Evolutionary conservation across 176 grass and related monocot genomes (phyloP), one percentile per base, ranked within the genome.

Genomic region (Poa pratensis): DNA sequence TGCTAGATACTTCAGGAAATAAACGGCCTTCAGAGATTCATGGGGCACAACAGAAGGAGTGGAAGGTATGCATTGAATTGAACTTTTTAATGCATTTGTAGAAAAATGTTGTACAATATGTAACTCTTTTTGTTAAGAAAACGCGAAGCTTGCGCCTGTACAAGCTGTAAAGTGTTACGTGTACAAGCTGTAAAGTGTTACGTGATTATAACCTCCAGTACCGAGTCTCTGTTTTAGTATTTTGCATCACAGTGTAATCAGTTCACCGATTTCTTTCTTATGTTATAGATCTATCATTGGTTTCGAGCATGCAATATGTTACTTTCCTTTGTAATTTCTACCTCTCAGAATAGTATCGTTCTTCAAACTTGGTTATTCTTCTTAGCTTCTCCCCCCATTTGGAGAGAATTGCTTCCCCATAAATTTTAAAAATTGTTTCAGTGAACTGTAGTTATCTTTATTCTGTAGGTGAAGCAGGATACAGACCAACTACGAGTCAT

Each of bases 401-500:
- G 12, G 24, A 15, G 14, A 86, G 9, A 70, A 10, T 55, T 85
- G 43, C 23, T 81, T 70, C 27, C 3, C 23, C 55, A 9, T 65
- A 69, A 83, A 64, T 83, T 46, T 45, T 77, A 18, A 26, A 13
- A 73, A 60, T 83, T 85, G 16, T 7, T 35, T 51, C 17, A 66
- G 2, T 52, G 50, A 81, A 80, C 6, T 79, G 3, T 78, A 55
- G 3, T 64, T 86, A 72, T 35, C n/a, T 65, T n/a, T 35, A 49
- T 86, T 86, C 65, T 72, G 64, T 76, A 83, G 89, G 73, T 88
- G 45, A 99, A 99, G 86, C 93, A 99, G 89, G 97, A 99, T 79
- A 99, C 94, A 0, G 91, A 94, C 43, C 82, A 94, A 50, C 83
- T 94, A 53, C 85, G 97, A 83, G 97, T 99, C 14, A 88, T 99